A percentile compares a stretch with the other conserved stretches of the same genome.
Conservation (phyloP, 345 rosid genomes). For the Brassica cretica region DNA sequence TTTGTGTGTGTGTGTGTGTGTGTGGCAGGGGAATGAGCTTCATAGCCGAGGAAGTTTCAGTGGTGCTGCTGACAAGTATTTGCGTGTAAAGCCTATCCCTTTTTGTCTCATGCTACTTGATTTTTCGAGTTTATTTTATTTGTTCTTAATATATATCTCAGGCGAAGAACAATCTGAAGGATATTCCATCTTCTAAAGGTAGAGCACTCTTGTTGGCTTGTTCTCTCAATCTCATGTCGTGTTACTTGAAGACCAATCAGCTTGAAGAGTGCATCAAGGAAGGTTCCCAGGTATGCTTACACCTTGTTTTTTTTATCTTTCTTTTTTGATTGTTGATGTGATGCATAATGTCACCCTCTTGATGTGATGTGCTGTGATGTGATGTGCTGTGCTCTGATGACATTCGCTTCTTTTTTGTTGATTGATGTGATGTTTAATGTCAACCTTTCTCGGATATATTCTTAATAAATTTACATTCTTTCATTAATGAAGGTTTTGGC, state of each 20-base stretch:
- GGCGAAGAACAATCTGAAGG: conserved; percentile 85
- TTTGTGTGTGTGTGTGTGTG: too few species aligned
- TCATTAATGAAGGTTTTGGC: conserved; percentile 59
- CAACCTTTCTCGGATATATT: too few species aligned
- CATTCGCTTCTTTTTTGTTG: not conserved
- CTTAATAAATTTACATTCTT: conserved; percentile 18
- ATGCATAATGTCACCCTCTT: not conserved
- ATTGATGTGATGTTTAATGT: not conserved
- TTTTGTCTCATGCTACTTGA: conserved; percentile 19
- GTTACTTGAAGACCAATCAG: conserved; percentile 79
- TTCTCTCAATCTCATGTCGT: conserved; percentile 94
- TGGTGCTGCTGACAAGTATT: conserved; percentile 75
- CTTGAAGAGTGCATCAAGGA: conserved; percentile 69
- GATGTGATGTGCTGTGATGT: too few species aligned
- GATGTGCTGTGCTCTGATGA: too few species aligned
- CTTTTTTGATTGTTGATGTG: not conserved
- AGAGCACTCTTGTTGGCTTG: conserved; percentile 66
- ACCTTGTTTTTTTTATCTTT: conserved; percentile 30
- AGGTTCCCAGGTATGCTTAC: conserved; percentile 79
- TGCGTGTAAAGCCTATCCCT: conserved; percentile 65
- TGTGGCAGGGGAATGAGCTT: conserved; percentile 79
- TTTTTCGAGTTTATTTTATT: conserved; percentile 4
- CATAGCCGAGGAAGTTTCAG: conserved; percentile 73
- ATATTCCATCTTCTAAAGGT: conserved; percentile 59
- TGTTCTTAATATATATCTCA: conserved; percentile 29